phyloP scores from a whole-genome alignment of 495 filamentous ascomycete genomes.

The Hypoxylon perforatum region DNA sequence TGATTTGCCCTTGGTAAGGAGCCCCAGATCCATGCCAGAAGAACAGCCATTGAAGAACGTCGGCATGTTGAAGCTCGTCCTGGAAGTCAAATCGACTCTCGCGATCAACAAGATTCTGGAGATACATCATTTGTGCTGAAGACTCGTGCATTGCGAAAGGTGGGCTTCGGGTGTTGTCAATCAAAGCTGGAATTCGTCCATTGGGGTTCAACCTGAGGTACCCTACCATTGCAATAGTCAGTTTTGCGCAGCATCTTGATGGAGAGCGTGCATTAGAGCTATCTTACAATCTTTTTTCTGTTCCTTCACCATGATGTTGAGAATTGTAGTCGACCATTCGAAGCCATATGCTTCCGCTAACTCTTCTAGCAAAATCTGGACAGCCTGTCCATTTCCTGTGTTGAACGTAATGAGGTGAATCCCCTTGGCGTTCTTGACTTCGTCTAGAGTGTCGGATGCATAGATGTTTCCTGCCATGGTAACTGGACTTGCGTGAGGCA shows the following conservation, averaged over 20 bases:
- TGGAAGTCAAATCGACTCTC: conserved; percentile 48
- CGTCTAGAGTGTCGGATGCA: conserved; percentile 47
- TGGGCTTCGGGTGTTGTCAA: conserved; percentile 59
- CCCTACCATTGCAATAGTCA: conserved; percentile 36
- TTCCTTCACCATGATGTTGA: conserved; percentile 62
- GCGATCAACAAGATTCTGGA: conserved; percentile 32
- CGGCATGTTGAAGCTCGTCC: conserved; percentile 51
- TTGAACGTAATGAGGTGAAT: conserved; percentile 48
- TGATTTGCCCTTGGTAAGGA: conserved; percentile 53
- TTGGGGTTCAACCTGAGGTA: conserved; percentile 62
- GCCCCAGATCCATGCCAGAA: conserved; percentile 59
- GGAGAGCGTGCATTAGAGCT: background rate
- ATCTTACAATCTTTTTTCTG: conserved; percentile 61
- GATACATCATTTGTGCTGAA: conserved; percentile 61
- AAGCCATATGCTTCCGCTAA: conserved; percentile 57
- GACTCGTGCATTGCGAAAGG: conserved; percentile 63
- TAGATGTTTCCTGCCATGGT: no score
- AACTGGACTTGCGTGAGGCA: no score
- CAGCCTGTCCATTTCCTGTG: conserved; percentile 46
- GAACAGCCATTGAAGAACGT: conserved; percentile 56
- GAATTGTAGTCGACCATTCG: conserved; percentile 60
- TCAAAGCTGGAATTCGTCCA: conserved; percentile 58
- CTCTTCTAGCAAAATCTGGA: conserved; percentile 37
- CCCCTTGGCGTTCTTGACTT: conserved; percentile 52
- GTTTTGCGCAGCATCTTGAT: background rate